These are phyloP conservation scores for Russula dissimulans DNA, from an alignment of 768 basidiomycete genomes.

Conservation along the genomic window DNA sequence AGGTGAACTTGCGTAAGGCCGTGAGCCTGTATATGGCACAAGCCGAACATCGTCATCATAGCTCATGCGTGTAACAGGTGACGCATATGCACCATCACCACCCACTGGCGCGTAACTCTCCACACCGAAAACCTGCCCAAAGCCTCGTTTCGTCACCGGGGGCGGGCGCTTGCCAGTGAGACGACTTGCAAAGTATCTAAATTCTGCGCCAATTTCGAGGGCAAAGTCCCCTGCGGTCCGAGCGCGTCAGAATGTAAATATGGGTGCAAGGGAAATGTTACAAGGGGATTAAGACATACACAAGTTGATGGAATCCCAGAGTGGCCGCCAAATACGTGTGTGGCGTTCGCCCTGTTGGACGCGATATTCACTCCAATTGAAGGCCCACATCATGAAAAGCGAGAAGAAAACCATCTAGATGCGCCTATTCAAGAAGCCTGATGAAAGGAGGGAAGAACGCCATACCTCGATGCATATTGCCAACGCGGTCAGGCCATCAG, in stretches of 20 bases:
- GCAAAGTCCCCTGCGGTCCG: conserved; percentile 31
- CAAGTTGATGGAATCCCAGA: conserved; percentile 57
- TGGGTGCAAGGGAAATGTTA: neutral
- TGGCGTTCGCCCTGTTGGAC: conserved; percentile 30
- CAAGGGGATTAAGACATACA: conserved; percentile 26
- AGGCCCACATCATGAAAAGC: conserved; percentile 75
- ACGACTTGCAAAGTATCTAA: conserved; percentile 50
- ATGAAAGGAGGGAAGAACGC: conserved; percentile 1
- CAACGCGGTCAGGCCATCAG: conserved; percentile 76
- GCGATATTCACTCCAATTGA: conserved; percentile 57
- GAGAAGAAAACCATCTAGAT: conserved; percentile 78
- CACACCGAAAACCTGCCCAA: conserved; percentile 14
- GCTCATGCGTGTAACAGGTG: neutral
- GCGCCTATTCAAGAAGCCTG: conserved; percentile 5
- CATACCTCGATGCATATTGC: conserved; percentile 74
- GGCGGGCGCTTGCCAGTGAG: conserved; percentile 24
- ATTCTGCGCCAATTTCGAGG: conserved; percentile 52
- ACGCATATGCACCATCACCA: neutral
- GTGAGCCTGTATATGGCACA: neutral
- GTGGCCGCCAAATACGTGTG: conserved; percentile 57
- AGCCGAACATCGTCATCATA: conserved; percentile 16
- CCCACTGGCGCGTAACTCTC: neutral
- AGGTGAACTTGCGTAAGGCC: neutral
- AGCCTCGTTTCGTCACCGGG: neutral
- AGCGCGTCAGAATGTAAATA: conserved; percentile 29